phyloP scores from a whole-genome alignment of 2,329 filamentous ascomycete species.

The Xylariales sp. region DNA sequence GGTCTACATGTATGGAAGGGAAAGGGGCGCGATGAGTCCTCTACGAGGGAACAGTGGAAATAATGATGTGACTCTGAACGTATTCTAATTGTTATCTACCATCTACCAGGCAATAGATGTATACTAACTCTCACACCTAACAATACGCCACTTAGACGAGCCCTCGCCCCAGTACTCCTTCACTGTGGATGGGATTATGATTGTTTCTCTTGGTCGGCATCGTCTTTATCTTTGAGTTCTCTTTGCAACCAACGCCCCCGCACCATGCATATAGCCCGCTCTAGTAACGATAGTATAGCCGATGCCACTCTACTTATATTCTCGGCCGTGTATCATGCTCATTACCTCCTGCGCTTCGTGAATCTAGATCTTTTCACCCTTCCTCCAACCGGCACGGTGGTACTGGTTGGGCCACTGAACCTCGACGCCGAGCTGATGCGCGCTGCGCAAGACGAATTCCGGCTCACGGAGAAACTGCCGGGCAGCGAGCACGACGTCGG shows the following conservation, averaged over 20 bases:
- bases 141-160: background rate
- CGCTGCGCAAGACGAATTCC: conserved; percentile 78
- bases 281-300: background rate
- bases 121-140: background rate
- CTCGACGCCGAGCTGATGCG: conserved; percentile 76
- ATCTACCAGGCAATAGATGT: background rate
- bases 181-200: background rate
- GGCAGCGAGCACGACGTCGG: conserved; percentile 79
- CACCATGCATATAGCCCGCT: conserved; percentile 7
- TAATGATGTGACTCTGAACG: background rate
- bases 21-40: background rate
- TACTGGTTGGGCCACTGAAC: conserved; percentile 80
- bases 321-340: background rate
- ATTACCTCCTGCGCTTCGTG: background rate
- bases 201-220: background rate
- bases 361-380: conserved; percentile 46
- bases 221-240: background rate
- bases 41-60: background rate
- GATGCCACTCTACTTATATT: background rate
- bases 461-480: conserved; percentile 86
- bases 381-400: conserved; percentile 51
- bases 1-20: background rate
- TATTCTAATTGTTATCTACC: background rate
- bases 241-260: background rate
- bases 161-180: background rate